A percentile compares a stretch with the other conserved stretches of the same genome.
These are phyloP conservation scores for Hypoxylon subgilvum DNA, from an alignment of 495 filamentous ascomycete genomes.

Conservation along the genomic window DNA sequence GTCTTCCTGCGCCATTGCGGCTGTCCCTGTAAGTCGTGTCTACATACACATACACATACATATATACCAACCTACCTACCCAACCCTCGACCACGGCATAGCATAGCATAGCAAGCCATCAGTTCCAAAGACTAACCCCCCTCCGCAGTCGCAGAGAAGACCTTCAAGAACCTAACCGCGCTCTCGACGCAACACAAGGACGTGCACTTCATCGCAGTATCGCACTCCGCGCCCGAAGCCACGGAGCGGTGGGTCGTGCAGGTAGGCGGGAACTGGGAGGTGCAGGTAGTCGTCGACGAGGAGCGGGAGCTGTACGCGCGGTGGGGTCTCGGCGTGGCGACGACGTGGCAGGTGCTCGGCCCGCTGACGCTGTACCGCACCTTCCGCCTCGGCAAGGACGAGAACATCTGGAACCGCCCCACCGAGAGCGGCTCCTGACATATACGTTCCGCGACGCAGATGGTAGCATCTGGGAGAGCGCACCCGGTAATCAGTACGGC, in stretches of 20 bases:
- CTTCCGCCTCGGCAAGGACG: conserved; percentile 55
- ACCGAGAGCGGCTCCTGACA: conserved; percentile 58
- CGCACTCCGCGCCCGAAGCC: conserved; percentile 56
- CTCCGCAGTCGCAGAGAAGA: conserved; percentile 62
- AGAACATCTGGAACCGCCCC: conserved; percentile 62
- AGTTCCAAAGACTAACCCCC: not conserved
- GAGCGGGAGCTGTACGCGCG: conserved; percentile 56
- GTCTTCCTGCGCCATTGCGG: conserved; percentile 68
- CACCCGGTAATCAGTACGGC: conserved; percentile 54
- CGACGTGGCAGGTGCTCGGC: conserved; percentile 58
- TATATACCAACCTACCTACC: not conserved
- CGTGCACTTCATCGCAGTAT: conserved; percentile 64
- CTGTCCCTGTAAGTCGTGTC: conserved; percentile 65
- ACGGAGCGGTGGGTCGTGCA: conserved; percentile 62
- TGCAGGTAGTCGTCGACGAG: conserved; percentile 60
- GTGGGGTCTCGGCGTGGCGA: conserved; percentile 62
- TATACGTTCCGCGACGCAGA: conserved; percentile 56
- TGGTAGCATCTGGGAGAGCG: conserved; percentile 51
- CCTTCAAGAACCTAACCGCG: conserved; percentile 54
- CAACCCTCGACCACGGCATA: not conserved
- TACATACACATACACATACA: too few species aligned
- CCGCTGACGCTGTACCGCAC: conserved; percentile 54
- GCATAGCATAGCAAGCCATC: too few species aligned
- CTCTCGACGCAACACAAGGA: conserved; percentile 53
- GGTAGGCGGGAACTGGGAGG: conserved; percentile 59